Evolutionary conservation across 768 basidiomycete genomes (phyloP), one percentile per base, ranked within the genome.

Genomic region (Podaxis rugospora): DNA sequence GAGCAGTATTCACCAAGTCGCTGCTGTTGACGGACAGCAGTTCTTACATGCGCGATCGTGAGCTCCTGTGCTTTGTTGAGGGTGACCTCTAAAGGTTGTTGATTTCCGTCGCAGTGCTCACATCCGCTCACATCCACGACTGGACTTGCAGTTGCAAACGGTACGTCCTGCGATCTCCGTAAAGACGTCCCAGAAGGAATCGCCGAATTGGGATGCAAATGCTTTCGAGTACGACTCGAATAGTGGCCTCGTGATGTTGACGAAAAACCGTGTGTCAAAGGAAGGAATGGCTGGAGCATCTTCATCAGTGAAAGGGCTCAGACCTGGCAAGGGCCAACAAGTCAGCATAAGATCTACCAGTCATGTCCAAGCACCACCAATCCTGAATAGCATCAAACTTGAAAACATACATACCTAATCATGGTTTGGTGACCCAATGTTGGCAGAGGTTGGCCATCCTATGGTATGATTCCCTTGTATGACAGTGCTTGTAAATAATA

Each of bases 211-310:
- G 16, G 39, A 62, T 36, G 6, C 42, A 5, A 55, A 44, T 9
- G 28, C 40, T 14, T 57, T 50, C 23, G 61, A 62, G 14, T 62
- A 51, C 14, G 49, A 39, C 11, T 36, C 49, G 6, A 55, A 62
- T 39, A 62, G 61, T 21, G 61, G 57, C 25, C 50, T 62, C 3
- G 60, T 18, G 53, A 54, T 37, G 50, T 23, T 9, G 50, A 21
- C 5, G 54, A 42, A 16, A 25, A 25, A 13, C 7, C 13, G 18
- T 13, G 27, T 25, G 27, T 1, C 11, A 42, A 40, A 28, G 27
- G 35, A 35, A 21, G 44, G 21, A 46, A 46, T 1, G 44, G 44
- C 21, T 2, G 5, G 5, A 23, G 44, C 16, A 4, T n/a, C 44
- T 23, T 21, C 44, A n/a, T n/a, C n/a, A n/a, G n/a, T n/a, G n/a